These are phyloP conservation scores for Rhododendron williamsianum DNA, from an alignment of 148 eudicot genomes.

Conservation along the genomic window DNA sequence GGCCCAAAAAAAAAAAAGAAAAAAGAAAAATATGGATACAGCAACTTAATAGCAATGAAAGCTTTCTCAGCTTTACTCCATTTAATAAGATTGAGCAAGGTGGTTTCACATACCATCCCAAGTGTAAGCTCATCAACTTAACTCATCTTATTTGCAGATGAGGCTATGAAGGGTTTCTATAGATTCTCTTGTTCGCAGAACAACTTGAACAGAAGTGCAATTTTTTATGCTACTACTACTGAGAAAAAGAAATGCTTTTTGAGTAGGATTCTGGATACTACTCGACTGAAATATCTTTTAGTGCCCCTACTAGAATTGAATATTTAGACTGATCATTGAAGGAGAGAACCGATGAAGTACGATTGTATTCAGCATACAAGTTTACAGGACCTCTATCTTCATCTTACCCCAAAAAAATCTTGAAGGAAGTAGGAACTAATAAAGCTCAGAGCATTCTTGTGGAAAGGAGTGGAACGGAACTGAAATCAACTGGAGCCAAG, in stretches of 20 bases:
- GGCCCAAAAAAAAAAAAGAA: too few relatives aligned
- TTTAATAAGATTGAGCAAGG: not conserved
- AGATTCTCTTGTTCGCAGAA: not conserved
- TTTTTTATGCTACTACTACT: not conserved
- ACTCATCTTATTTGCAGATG: not conserved
- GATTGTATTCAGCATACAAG: not conserved
- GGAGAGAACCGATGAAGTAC: not conserved
- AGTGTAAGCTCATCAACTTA: not conserved
- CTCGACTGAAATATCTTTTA: not conserved
- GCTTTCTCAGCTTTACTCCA: not conserved
- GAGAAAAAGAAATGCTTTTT: not conserved
- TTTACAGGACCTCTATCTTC: not conserved
- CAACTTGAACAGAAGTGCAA: not conserved
- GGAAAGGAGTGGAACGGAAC: not conserved
- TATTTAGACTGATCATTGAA: not conserved
- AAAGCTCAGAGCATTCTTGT: not conserved
- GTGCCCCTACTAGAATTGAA: not conserved
- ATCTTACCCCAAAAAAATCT: not conserved
- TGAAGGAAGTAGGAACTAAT: not conserved
- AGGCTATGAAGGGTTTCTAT: not conserved
- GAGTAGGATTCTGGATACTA: not conserved
- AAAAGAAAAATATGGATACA: not conserved
- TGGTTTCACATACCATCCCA: not conserved
- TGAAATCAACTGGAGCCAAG: not conserved
- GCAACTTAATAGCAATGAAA: not conserved